Conservation (phyloP, 345 rosid genomes). For the Trapa incisa region DNA sequence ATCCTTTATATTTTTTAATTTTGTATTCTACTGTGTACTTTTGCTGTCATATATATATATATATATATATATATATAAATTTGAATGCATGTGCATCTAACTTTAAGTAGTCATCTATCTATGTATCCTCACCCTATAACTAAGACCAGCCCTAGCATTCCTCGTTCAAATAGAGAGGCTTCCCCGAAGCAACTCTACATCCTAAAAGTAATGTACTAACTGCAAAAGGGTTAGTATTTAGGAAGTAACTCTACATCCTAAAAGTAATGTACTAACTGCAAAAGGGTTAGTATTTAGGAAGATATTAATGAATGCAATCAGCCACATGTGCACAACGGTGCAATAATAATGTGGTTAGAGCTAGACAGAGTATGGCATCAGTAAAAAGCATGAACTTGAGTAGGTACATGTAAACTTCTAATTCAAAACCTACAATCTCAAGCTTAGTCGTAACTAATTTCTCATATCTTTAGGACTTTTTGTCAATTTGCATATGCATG, state of each 20-base stretch:
- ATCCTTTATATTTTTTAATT: too few relatives aligned
- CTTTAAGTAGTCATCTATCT: too few relatives aligned
- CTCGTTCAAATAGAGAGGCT: slow-evolving; percentile 74
- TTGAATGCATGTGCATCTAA: too few relatives aligned
- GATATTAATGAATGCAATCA: background rate
- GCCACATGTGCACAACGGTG: background rate
- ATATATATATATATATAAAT: too few relatives aligned
- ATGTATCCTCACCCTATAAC: slow-evolving; percentile 49
- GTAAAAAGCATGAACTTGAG: too few relatives aligned
- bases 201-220: slow-evolving; percentile 24
- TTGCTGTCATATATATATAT: too few relatives aligned
- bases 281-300: background rate
- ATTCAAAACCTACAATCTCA: too few relatives aligned
- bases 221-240: background rate
- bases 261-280: background rate
- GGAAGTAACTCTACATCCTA: slow-evolving; percentile 58
- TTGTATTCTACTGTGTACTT: too few relatives aligned
- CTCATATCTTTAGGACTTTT: too few relatives aligned
- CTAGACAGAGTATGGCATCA: background rate
- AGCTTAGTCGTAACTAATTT: too few relatives aligned
- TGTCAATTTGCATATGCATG: too few relatives aligned
- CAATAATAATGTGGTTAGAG: background rate
- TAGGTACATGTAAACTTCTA: too few relatives aligned
- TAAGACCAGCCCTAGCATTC: slow-evolving; percentile 85
- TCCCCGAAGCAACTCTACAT: slow-evolving; percentile 56